Conservation (phyloP, 164 flowering plant genomes). For the Piper longum region DNA sequence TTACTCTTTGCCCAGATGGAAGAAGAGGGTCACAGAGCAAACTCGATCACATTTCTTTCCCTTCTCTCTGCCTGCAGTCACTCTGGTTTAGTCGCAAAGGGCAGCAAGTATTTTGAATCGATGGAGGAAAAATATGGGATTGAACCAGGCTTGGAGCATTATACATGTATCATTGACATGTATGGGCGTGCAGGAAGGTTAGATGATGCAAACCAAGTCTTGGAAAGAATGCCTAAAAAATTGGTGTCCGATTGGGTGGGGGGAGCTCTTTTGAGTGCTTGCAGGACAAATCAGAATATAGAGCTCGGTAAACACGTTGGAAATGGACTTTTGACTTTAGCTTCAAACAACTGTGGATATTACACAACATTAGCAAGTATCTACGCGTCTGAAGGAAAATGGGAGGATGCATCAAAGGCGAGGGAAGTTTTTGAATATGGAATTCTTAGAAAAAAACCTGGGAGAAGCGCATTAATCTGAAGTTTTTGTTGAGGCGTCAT, state of each 20-base stretch:
- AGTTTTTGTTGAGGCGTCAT: not conserved
- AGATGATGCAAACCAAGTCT: constrained; percentile 23
- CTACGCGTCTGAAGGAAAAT: not conserved
- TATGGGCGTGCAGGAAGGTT: constrained; percentile 28
- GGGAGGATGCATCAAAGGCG: constrained; percentile 1
- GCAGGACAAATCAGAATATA: not conserved
- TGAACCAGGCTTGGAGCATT: constrained; percentile 22
- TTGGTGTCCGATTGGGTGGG: constrained; percentile 9
- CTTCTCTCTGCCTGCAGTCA: constrained; percentile 32
- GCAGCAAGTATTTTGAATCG: constrained; percentile 15
- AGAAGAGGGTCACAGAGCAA: constrained; percentile 14
- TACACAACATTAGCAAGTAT: not conserved
- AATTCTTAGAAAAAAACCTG: not conserved
- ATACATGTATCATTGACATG: constrained; percentile 29
- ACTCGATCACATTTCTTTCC: constrained; percentile 24
- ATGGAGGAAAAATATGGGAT: constrained; percentile 20
- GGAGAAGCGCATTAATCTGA: not conserved
- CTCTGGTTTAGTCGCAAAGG: constrained; percentile 21
- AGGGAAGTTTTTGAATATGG: not conserved
- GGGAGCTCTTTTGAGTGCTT: constrained; percentile 1
- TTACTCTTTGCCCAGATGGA: constrained; percentile 13
- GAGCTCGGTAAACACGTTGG: not conserved
- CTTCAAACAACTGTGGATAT: not conserved
- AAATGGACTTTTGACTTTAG: not conserved
- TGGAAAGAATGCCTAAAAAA: constrained; percentile 7